phyloP scores from a whole-genome alignment of 2,329 filamentous ascomycete species.

The Sphaerulina vaccinii region DNA sequence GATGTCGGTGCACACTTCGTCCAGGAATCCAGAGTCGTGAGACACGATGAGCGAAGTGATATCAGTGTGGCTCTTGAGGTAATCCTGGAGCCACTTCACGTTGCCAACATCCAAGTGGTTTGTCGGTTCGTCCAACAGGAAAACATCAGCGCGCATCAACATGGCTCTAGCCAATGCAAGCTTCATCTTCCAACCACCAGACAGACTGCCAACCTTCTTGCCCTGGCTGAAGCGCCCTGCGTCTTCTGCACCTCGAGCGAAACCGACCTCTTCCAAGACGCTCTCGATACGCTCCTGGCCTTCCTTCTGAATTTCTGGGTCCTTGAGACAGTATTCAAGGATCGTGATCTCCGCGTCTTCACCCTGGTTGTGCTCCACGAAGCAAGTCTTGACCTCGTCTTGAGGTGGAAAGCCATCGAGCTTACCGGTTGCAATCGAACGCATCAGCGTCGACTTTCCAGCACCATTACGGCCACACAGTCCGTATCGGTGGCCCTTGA shows the following conservation, averaged over 20 bases:
- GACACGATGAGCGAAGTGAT: slow-evolving; percentile 97
- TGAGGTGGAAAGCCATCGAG: slow-evolving; percentile 93
- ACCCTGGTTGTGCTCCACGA: slow-evolving; percentile 98
- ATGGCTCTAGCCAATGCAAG: slow-evolving; percentile 92
- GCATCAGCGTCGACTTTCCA: slow-evolving; percentile 99
- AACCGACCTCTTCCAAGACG: slow-evolving; percentile 88
- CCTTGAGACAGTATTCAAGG: slow-evolving; percentile 85
- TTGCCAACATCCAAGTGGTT: slow-evolving; percentile 97
- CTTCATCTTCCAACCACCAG: slow-evolving; percentile 99
- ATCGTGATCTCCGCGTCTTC: slow-evolving; percentile 97
- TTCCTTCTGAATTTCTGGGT: slow-evolving; percentile 78
- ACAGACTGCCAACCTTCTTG: slow-evolving; percentile 88
- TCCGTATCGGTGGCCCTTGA: slow-evolving; percentile 96
- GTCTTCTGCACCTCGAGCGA: slow-evolving; percentile 84
- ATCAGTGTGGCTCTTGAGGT: slow-evolving; percentile 91
- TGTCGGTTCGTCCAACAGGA: slow-evolving; percentile 96
- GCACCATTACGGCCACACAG: slow-evolving; percentile 96
- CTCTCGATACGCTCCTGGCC: slow-evolving; percentile 76
- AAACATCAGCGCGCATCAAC: slow-evolving; percentile 93
- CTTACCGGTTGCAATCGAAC: slow-evolving; percentile 91
- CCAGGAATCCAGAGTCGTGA: slow-evolving; percentile 96
- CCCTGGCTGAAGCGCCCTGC: slow-evolving; percentile 59
- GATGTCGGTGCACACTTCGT: slow-evolving; percentile 97
- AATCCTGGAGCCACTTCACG: slow-evolving; percentile 92
- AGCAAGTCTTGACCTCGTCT: slow-evolving; percentile 90